Evolutionary conservation across 2,329 filamentous ascomycete species (phyloP).

Genomic region (Alternaria hordeiaustralica): DNA sequence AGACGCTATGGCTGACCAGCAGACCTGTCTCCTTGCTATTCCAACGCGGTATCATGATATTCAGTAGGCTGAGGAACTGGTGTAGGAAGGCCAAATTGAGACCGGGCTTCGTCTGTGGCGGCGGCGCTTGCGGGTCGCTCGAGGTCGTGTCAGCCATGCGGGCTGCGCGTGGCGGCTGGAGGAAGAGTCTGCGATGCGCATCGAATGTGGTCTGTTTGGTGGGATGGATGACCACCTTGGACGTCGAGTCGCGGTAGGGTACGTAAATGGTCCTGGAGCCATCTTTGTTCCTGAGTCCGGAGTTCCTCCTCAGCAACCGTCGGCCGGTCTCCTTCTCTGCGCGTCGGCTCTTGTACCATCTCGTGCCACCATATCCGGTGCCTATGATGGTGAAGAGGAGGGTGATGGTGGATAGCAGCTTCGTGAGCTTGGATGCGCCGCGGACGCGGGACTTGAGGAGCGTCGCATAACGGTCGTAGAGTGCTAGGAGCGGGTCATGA

Average conservation of each 20-base stretch:
- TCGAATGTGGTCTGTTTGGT: constrained; percentile 96
- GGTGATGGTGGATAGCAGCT: constrained; percentile 76
- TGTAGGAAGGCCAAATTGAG: constrained; percentile 95
- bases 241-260: constrained; percentile 84
- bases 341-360: constrained; percentile 74
- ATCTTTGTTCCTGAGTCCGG: constrained; percentile 91
- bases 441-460: constrained; percentile 61
- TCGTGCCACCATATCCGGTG: constrained; percentile 77
- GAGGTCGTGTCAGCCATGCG: constrained; percentile 69
- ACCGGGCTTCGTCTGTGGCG: constrained; percentile 89
- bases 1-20: constrained; percentile 84
- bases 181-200: constrained; percentile 89
- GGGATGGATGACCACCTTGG: constrained; percentile 87
- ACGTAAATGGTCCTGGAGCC: constrained; percentile 95
- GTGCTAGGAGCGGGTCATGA: constrained; percentile 54
- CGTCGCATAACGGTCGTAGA: constrained; percentile 58
- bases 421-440: constrained; percentile 72
- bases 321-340: constrained; percentile 83
- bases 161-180: constrained; percentile 86
- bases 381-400: constrained; percentile 80
- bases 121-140: constrained; percentile 70
- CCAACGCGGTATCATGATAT: constrained; percentile 97
- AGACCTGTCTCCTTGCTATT: constrained; percentile 94
- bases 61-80: constrained; percentile 93
- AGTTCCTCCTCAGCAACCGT: constrained; percentile 86